Evolutionary conservation across 192 early-diverging fungal species (phyloP), one percentile per base, ranked within the genome.

Genomic region (Chytriomyces confervae): DNA sequence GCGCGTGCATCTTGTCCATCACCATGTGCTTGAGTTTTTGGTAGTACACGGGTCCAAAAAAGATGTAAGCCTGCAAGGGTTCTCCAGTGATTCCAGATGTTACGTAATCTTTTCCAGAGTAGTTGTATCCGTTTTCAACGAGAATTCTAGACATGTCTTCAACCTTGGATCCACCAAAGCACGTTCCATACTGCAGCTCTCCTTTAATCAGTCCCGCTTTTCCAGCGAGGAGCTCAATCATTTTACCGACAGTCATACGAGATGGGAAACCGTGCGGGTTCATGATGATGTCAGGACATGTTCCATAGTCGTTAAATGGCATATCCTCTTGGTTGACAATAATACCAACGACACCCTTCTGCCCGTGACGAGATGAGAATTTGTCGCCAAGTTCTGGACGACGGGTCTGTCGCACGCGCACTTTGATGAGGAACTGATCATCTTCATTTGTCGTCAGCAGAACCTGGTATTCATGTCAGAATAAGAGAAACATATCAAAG

Each of bases 1-100:
- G 91, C 16, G 96, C 95, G 81, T 98, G 96, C 95, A 99, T 99
- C 86, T 99, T 99, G 85, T 99, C 97, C 85, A 96, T 92, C 4
- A 99, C 96, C 96, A 98, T 98, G 77, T 99, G 97, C 89, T 99
- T 99, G 63, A 99, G 88, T 76, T 96, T 96, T 84, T 98, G 96
- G 82, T 99, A 99, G 80, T 97, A 88, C 16, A 97, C 92, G 7
- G 95, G 95, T 46, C 97, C 97, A 86, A 94, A 95, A 86, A 98
- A 99, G 11, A 99, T 97, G 76, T 96, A 99, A 0, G 97, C 96
- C 27, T 91, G 89, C 24, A 99, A 79, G 0, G 95, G 92, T 80
- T 99, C 96, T 60, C 97, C 87, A 20, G 87, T 89, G 72, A 90
- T 91, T 20, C 92, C 95, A 20, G 93, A 95, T 18, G 96, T 98